Conservation (phyloP, 441 rosid species). For the Populus hybrid region DNA sequence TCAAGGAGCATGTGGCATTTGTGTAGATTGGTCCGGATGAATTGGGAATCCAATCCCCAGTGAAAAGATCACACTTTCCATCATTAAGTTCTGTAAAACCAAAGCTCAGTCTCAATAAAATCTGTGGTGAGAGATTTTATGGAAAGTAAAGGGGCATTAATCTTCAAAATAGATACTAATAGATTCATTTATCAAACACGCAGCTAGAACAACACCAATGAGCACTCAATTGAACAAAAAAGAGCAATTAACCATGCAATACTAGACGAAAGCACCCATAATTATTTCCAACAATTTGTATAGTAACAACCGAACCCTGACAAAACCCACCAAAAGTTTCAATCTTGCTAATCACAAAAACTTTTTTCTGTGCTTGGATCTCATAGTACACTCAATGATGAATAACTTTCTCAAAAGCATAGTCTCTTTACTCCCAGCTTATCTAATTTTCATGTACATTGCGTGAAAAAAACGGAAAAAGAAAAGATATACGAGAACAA, state of each 20-base stretch:
- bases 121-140: not conserved
- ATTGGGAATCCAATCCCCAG: conserved; percentile 80
- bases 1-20: conserved; percentile 59
- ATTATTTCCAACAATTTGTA: not conserved
- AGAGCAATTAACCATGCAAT: not conserved
- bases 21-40: conserved; percentile 73
- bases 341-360: conserved; percentile 18
- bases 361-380: conserved; percentile 6
- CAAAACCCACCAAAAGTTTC: conserved; percentile 9
- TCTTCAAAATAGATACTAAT: not conserved
- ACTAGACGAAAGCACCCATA: conserved; percentile 6
- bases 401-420: not conserved
- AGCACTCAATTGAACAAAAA: too few relatives aligned
- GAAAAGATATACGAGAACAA: not conserved
- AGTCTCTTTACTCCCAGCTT: not conserved
- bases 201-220: not conserved
- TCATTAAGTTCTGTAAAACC: conserved; percentile 32
- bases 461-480: not conserved
- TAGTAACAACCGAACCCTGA: conserved; percentile 16
- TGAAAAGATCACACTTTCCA: conserved; percentile 67
- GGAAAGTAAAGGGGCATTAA: not conserved
- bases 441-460: not conserved
- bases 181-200: not conserved
- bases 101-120: not conserved
- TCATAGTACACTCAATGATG: not conserved